Base-by-base conservation (phyloP, 2,329 filamentous ascomycete species). In the Fusarium brachygibbosum region DNA sequence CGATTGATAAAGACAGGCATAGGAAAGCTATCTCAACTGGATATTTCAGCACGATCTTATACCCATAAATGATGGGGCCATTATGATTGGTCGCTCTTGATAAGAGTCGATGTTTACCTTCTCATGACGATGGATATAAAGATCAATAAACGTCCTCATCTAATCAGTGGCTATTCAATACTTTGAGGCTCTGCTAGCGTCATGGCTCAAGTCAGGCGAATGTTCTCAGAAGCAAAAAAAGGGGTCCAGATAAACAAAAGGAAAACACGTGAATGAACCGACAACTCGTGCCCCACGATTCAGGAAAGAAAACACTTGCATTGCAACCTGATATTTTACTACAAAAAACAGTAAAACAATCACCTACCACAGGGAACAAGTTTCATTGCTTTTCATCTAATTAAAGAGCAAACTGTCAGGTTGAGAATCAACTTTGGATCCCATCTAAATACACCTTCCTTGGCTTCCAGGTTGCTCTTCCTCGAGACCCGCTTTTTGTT, bases 401-500 rank as follows among this genome's bases (percentile, higher is more conserved):
- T 4, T 4, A 19, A 19, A 28, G 16, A 38, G 32, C 7, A 38
- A 50, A 19, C 11, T 5, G 14, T 17, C 23, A 28, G 13, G 17
- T 21, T 40, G 9, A 50, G 32, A 5, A 29, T 50, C 32, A 17
- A 28, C 32, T 28, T 49, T 38, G 10, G n/a, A 31, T 56, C 32
- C 19, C 46, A 53, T 14, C 28, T 12, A 5, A 23, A 21, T n/a
- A 7, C n/a, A 58, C 31, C 12, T 17, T 31, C 40, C 17, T 45
- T 25, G 34, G 11, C n/a, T 32, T 25, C 34, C n/a, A 29, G 13
- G 52, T 53, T 41, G 17, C 25, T 65, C 41, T 53, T 65, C 41
- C 40, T 51, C n/a, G 4, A 48, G 55, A 21, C 57, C 70, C 70
- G 50, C 72, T 66, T 65, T 65, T 74, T 65, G 60, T 68, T 73